Percentiles rank a stretch among this genome's conserved stretches.
Conservation (phyloP, 768 basidiomycete species). For the Boletus reticuloceps region DNA sequence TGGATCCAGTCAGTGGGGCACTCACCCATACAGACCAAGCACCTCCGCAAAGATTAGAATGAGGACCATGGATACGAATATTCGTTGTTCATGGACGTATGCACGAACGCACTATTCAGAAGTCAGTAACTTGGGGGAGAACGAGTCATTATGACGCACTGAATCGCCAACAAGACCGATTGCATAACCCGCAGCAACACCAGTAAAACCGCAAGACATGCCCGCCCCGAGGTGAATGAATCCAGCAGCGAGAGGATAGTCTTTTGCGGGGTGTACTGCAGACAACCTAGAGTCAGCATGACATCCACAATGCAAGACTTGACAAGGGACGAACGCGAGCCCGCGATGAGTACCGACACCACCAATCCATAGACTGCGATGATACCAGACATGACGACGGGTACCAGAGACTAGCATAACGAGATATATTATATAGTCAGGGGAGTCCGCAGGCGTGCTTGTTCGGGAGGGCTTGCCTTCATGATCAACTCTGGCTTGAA, state of each 20-base stretch:
- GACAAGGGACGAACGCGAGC: slow-evolving; percentile 44
- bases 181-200: slow-evolving; percentile 90
- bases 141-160: slow-evolving; percentile 45
- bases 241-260: slow-evolving; percentile 82
- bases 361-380: slow-evolving; percentile 97
- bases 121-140: slow-evolving; percentile 5
- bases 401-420: slow-evolving; percentile 74
- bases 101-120: slow-evolving; percentile 76
- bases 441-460: not conserved
- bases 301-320: not conserved
- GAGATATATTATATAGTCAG: not conserved
- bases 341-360: slow-evolving; percentile 89
- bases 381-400: slow-evolving; percentile 98
- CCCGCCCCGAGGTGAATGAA: slow-evolving; percentile 94
- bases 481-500: slow-evolving; percentile 97
- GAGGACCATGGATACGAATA: slow-evolving; percentile 95
- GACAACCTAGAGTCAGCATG: slow-evolving; percentile 15
- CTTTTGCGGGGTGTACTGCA: slow-evolving; percentile 57
- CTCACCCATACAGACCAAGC: slow-evolving; percentile 82
- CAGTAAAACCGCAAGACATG: slow-evolving; percentile 86
- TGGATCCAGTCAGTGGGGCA: slow-evolving; percentile 1
- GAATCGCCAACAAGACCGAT: slow-evolving; percentile 94
- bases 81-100: slow-evolving; percentile 84
- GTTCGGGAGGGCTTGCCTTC: slow-evolving; percentile 58
- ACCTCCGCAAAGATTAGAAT: slow-evolving; percentile 94